phyloP scores from a whole-genome alignment of 306 rosid species.

The Vigna hirtella region DNA sequence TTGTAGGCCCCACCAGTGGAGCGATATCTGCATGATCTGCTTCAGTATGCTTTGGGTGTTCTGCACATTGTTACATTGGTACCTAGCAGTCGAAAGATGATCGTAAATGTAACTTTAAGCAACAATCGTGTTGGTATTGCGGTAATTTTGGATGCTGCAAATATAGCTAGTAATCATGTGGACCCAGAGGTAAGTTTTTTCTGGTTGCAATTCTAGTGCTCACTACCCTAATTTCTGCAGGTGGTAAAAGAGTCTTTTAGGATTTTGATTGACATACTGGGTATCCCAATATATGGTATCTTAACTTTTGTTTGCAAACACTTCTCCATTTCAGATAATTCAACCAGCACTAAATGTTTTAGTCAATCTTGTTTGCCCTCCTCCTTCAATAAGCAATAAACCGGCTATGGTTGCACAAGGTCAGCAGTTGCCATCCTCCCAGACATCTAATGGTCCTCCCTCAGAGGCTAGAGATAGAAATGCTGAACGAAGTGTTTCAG shows the following conservation, averaged over 20 bases:
- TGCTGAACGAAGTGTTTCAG: slow-evolving; percentile 68
- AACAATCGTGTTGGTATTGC: slow-evolving; percentile 90
- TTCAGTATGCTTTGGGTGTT: slow-evolving; percentile 96
- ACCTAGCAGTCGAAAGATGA: slow-evolving; percentile 93
- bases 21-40: slow-evolving; percentile 93
- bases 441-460: slow-evolving; percentile 59
- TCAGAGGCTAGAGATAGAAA: slow-evolving; percentile 78
- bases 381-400: slow-evolving; percentile 96
- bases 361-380: slow-evolving; percentile 97
- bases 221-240: slow-evolving; percentile 28
- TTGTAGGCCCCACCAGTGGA: slow-evolving; percentile 96
- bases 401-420: slow-evolving; percentile 73
- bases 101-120: slow-evolving; percentile 86
- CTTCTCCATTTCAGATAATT: slow-evolving; percentile 77
- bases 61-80: slow-evolving; percentile 92
- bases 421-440: slow-evolving; percentile 71
- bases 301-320: slow-evolving; percentile 26
- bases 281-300: slow-evolving; percentile 17
- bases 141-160: slow-evolving; percentile 97
- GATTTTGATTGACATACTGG: slow-evolving; percentile 29
- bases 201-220: slow-evolving; percentile 24
- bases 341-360: slow-evolving; percentile 93
- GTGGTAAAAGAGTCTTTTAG: slow-evolving; percentile 28
- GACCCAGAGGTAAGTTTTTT: slow-evolving; percentile 83
- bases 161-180: slow-evolving; percentile 77